Conservation (phyloP, 192 early-diverging fungal species). For the Entomortierella chlamydospora region DNA sequence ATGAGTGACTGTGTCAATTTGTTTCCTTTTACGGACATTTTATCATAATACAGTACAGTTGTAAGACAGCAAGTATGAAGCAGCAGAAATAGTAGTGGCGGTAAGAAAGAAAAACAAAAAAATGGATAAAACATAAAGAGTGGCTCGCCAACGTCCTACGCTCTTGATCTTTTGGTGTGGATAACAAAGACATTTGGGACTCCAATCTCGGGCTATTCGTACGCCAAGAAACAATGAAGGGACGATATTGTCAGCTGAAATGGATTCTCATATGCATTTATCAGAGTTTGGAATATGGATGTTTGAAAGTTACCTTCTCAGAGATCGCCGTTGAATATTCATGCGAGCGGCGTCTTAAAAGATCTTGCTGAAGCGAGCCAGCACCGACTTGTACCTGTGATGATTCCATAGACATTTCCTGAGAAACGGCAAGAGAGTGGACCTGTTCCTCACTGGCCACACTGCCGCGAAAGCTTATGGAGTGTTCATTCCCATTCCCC, state of each 20-base stretch:
- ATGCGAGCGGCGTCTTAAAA: conserved; percentile 8
- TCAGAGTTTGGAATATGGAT: neutral
- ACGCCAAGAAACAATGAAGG: neutral
- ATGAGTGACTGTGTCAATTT: conserved; percentile 8
- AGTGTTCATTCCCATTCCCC: neutral
- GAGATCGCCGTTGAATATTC: neutral
- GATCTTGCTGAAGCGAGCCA: conserved; percentile 15
- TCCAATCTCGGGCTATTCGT: conserved; percentile 66
- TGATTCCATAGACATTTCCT: neutral
- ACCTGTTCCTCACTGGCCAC: neutral
- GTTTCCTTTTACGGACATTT: neutral
- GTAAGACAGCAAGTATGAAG: no score
- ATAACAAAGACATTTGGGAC: conserved; percentile 71
- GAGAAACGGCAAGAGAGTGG: neutral
- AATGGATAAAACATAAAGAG: no score
- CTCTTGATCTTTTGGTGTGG: conserved; percentile 55
- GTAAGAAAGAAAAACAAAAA: no score
- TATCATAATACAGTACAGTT: no score
- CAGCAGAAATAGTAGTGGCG: no score
- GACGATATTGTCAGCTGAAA: neutral
- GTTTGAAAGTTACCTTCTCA: neutral
- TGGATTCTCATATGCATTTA: no score
- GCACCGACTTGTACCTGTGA: neutral
- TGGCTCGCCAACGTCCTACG: conserved; percentile 3
- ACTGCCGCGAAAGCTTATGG: neutral